Percentiles rank a stretch among this genome's conserved stretches.
Conservation (phyloP, 2,329 filamentous ascomycete genomes). For the Claviceps humidiphila region DNA sequence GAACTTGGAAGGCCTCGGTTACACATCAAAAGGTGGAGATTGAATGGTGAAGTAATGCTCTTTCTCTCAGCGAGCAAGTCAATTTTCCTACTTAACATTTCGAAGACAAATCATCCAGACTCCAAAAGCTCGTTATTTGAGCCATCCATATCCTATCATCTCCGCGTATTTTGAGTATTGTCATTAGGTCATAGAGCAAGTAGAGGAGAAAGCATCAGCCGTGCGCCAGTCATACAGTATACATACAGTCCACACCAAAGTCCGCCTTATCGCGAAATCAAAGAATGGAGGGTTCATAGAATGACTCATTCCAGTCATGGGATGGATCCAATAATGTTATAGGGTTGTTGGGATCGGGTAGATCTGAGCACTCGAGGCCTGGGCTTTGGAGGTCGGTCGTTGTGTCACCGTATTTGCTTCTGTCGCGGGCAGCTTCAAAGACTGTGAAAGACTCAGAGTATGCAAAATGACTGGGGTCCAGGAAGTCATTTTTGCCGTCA, state of each 20-base stretch:
- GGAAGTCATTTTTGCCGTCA: constrained; percentile 15
- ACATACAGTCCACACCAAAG: not conserved
- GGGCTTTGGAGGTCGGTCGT: constrained; percentile 18
- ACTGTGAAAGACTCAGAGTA: constrained; percentile 24
- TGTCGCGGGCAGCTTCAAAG: constrained; percentile 27
- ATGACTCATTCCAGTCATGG: constrained; percentile 18
- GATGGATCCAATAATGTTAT: constrained; percentile 15
- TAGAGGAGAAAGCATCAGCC: not conserved
- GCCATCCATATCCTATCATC: not conserved
- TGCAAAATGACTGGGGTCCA: constrained; percentile 16
- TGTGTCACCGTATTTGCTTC: constrained; percentile 22
- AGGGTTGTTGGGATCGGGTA: constrained; percentile 13
- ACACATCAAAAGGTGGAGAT: not conserved
- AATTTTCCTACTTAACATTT: constrained; percentile 3
- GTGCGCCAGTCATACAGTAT: constrained; percentile 4
- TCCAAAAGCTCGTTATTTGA: not conserved
- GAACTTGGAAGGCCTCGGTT: too few species aligned
- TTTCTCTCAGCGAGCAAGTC: not conserved
- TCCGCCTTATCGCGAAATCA: constrained; percentile 15
- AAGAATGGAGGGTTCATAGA: constrained; percentile 17
- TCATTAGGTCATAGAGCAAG: constrained; percentile 20
- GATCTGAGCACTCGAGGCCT: constrained; percentile 15
- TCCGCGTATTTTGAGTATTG: constrained; percentile 3
- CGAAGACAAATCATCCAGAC: not conserved
- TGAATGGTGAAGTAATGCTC: not conserved